Evolutionary conservation across 164 flowering plant species (phyloP).

Genomic region (Kingdonia uniflora): DNA sequence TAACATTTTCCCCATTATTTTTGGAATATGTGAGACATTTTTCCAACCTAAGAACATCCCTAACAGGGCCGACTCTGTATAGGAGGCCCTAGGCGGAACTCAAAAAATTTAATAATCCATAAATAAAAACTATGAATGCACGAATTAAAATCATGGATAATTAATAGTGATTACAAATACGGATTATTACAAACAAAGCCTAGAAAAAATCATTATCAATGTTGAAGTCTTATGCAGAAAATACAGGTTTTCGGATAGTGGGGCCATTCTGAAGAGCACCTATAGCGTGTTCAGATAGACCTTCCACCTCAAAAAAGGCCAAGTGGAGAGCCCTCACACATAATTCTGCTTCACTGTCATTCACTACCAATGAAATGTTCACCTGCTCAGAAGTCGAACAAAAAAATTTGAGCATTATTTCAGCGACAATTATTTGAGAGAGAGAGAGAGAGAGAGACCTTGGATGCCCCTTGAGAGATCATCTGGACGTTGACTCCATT

Average conservation of each 20-base stretch:
- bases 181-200: too few species aligned
- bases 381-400: slow-evolving; percentile 30
- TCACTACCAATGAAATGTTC: slow-evolving; percentile 73
- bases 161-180: too few species aligned
- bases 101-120: too few species aligned
- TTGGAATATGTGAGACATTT: too few species aligned
- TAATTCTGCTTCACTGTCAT: slow-evolving; percentile 68
- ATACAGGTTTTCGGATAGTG: not conserved
- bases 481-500: slow-evolving; percentile 88
- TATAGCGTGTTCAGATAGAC: slow-evolving; percentile 18
- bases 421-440: not conserved
- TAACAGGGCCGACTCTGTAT: too few species aligned
- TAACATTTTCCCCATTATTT: too few species aligned
- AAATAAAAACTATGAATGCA: too few species aligned
- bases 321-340: slow-evolving; percentile 65
- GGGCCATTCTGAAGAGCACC: slow-evolving; percentile 16
- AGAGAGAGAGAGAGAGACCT: slow-evolving; percentile 32
- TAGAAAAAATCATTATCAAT: too few species aligned
- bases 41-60: too few species aligned
- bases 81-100: too few species aligned
- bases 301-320: slow-evolving; percentile 47
- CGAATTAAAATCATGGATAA: too few species aligned
- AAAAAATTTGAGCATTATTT: not conserved
- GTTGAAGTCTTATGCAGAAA: not conserved
- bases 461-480: slow-evolving; percentile 99